phyloP scores from a whole-genome alignment of 441 rosid genomes.

The Hypseocharis bilobata region DNA sequence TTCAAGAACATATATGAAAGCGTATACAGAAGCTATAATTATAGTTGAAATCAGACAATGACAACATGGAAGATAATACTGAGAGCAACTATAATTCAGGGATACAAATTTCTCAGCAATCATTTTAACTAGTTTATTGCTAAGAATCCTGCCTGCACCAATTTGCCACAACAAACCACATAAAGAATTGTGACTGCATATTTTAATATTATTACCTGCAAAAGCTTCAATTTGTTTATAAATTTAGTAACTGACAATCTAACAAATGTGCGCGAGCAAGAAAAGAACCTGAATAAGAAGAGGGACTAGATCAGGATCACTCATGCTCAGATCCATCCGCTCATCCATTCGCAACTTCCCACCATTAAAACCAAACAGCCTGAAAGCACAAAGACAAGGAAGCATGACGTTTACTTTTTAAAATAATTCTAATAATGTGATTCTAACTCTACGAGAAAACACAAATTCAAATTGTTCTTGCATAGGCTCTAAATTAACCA shows the following conservation, averaged over 20 bases:
- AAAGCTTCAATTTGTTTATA: constrained; percentile 10
- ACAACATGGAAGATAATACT: too few relatives aligned
- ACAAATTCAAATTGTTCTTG: neutral
- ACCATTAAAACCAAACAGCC: constrained; percentile 75
- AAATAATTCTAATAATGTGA: neutral
- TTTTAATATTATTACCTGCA: neutral
- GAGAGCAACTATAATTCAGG: neutral
- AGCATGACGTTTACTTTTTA: constrained; percentile 2
- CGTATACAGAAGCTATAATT: neutral
- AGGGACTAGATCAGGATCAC: constrained; percentile 89
- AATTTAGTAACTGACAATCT: constrained; percentile 9
- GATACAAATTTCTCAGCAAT: neutral
- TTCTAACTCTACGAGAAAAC: constrained; percentile 2
- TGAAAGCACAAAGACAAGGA: constrained; percentile 23
- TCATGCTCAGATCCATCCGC: constrained; percentile 88
- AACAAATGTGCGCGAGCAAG: constrained; percentile 12
- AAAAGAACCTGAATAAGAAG: constrained; percentile 71
- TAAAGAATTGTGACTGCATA: neutral
- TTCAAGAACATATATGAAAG: neutral
- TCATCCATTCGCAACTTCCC: constrained; percentile 93
- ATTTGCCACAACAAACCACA: neutral
- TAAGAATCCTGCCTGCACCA: neutral
- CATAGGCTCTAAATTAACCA: neutral
- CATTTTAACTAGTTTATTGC: neutral
- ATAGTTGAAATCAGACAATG: too few relatives aligned